Evolutionary conservation across 2,329 filamentous ascomycete genomes (phyloP), one percentile per base, ranked within the genome.

Genomic region (Diaporthe caulivora): DNA sequence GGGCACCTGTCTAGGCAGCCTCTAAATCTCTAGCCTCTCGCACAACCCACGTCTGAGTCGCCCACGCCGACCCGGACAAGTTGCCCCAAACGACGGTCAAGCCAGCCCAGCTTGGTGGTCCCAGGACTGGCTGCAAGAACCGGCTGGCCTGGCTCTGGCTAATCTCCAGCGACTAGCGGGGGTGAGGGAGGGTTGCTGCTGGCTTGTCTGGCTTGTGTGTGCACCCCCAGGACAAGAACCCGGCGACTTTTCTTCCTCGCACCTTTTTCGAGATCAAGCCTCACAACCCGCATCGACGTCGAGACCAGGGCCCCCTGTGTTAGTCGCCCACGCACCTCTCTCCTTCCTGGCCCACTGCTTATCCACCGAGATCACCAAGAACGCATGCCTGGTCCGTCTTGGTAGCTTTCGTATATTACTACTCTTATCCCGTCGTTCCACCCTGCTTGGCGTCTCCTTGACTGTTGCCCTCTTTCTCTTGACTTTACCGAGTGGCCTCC

Each of bases 371-470:
- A 70, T 57, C 71, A 54, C 64, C 55, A 49, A 70, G 71, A 53
- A 53, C 37, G 49, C 53, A 71, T 24, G 42, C 72, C 55, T 49
- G 69, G 60, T 64, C 54, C 44, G 31, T 67, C 49, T 44, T 60
- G 47, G 54, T 60, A 72, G 60, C 69, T 74, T 42, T 67, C 72
- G 73, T 75, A 75, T 75, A 75, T 73, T 64, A 62, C 64, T 49
- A 71, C 71, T 55, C 67, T 26, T 40, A 31, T 71, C 47, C 67
- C 71, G 29, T n/a, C 71, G 49, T 57, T 31, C 58, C 24, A 55
- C 26, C 24, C 24, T 10, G 37, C 42, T 49, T 42, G 40, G 18
- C 34, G 29, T 11, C 37, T n/a, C 26, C 54, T 17, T 26, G 26
- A 5, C 18, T 18, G 31, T 58, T 10, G 5, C 11, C 18, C 47